Evolutionary conservation across 2,329 filamentous ascomycete genomes (phyloP), one percentile per base, ranked within the genome.

Genomic region (Pseudofabraea citricarpa): DNA sequence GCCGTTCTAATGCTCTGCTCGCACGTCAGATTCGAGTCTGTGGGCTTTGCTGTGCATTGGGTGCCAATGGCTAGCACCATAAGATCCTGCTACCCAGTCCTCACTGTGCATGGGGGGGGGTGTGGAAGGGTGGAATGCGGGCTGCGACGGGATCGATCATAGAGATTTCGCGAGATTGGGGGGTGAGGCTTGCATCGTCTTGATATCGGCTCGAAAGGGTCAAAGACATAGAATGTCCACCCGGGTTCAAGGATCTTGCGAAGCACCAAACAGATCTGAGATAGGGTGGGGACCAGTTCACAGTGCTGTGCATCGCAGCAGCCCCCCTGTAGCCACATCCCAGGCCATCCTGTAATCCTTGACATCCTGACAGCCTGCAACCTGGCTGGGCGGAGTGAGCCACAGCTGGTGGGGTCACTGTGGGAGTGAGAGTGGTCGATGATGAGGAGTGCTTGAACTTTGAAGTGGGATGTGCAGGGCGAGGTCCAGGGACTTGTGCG

Each of bases 181-280:
- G 27, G 6, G 16, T 31, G 16, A 15, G 9, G 16, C 27, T n/a
- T 31, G 27, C 27, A 31, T 31, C 27, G 16, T n/a, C 27, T 31
- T 31, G 27, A 31, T 31, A 10, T 31, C 46, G 40, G 41, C 27
- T 44, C 24, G 43, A 54, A 55, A 54, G 51, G 54, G 54, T 52
- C 54, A 52, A 56, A 55, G 54, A 50, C 45, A 47, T n/a, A n/a
- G n/a, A 31, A 12, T 3, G 27, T 31, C 27, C 27, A 31, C 39
- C 46, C 19, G 18, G 53, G 53, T 36, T 54, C 56, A 55, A 41
- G 56, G 55, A 54, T 58, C 53, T 54, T 57, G 48, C 48, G 53
- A 55, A 45, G 47, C 49, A 54, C 50, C 54, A 53, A 53, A 52
- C 47, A 51, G 53, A 56, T 55, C 54, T 53, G 38, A 48, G 46